Conservation (phyloP, 441 rosid genomes). For the Erysimum pusillum region DNA sequence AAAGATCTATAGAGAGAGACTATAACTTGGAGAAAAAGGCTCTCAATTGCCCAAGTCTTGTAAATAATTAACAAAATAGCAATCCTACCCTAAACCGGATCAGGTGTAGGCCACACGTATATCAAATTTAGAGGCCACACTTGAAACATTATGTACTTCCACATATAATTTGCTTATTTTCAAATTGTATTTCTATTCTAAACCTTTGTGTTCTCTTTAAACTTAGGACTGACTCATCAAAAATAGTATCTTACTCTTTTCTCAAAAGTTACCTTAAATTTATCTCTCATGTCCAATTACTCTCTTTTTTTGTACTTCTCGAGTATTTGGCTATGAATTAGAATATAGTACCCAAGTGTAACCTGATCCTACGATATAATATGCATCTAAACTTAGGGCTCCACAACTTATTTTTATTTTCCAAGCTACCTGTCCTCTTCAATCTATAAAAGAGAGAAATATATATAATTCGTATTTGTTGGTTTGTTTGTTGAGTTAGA, state of each 20-base stretch:
- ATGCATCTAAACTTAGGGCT: constrained; percentile 6
- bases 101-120: constrained; percentile 42
- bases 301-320: not conserved
- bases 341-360: not conserved
- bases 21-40: constrained; percentile 49
- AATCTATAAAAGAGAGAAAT: constrained; percentile 6
- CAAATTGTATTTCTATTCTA: not conserved
- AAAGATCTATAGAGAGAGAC: constrained; percentile 43
- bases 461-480: constrained; percentile 8
- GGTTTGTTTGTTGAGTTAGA: constrained; percentile 27
- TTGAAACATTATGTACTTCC: constrained; percentile 8
- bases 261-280: not conserved
- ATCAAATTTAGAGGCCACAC: constrained; percentile 25
- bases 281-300: not conserved
- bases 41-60: constrained; percentile 42
- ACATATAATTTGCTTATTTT: constrained; percentile 21
- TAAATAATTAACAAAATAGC: constrained; percentile 20
- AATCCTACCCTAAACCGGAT: constrained; percentile 42
- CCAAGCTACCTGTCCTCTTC: constrained; percentile 26
- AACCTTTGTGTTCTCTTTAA: constrained; percentile 14
- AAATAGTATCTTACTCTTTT: not conserved
- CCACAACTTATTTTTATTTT: not conserved
- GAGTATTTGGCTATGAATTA: not conserved
- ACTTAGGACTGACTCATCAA: constrained; percentile 26
- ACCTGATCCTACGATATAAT: not conserved